Conservation (phyloP, 2,329 filamentous ascomycete genomes). For the Zarea fungicola region DNA sequence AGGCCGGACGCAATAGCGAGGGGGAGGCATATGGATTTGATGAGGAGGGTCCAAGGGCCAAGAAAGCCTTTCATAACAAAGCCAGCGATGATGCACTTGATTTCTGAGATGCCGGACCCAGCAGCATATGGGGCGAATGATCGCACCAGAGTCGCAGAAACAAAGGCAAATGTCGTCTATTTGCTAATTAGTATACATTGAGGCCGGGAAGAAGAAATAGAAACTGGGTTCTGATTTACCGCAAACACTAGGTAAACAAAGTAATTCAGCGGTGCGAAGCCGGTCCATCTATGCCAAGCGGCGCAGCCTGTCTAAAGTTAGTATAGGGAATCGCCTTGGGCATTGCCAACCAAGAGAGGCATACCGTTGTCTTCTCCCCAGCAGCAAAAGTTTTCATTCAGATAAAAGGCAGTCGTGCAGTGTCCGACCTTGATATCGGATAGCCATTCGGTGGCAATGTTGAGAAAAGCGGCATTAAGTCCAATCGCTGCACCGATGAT, state of each 20-base stretch:
- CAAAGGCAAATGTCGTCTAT: conserved; percentile 72
- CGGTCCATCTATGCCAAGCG: conserved; percentile 87
- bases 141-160: conserved; percentile 79
- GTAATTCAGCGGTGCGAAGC: conserved; percentile 74
- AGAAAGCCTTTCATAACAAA: conserved; percentile 99
- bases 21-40: conserved; percentile 89
- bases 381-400: conserved; percentile 97
- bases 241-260: conserved; percentile 82
- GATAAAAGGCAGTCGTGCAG: conserved; percentile 90
- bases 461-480: conserved; percentile 85
- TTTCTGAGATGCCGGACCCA: conserved; percentile 94
- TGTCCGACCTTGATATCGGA: conserved; percentile 94
- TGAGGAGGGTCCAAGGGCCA: conserved; percentile 82
- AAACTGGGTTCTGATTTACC: no score
- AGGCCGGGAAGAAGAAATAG: no score
- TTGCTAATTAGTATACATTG: no score
- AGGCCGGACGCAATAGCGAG: conserved; percentile 90
- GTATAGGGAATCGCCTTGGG: conserved; percentile 8
- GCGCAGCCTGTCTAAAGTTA: conserved; percentile 57
- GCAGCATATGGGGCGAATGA: conserved; percentile 93
- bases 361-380: conserved; percentile 86
- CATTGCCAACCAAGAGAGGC: no score
- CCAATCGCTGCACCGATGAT: conserved; percentile 91
- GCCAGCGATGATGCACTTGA: conserved; percentile 97
- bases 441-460: conserved; percentile 95